Conservation (phyloP, 2,329 filamentous ascomycete genomes). For the Drechslerella coelobrocha region DNA sequence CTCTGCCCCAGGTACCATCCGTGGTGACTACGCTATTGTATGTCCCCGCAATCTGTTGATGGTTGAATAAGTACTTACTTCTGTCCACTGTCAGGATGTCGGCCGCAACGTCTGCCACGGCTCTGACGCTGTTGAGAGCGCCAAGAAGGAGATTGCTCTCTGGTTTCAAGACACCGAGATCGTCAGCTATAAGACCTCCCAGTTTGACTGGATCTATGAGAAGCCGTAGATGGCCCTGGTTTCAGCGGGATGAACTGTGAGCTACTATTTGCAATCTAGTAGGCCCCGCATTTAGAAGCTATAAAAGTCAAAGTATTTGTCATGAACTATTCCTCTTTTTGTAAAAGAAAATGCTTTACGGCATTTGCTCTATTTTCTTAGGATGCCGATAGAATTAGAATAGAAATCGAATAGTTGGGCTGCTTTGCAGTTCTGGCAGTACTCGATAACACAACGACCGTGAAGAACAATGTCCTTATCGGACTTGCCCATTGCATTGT, state of each 20-base stretch:
- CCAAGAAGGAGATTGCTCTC: slow-evolving; percentile 98
- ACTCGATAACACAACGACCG: background rate
- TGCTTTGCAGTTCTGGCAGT: background rate
- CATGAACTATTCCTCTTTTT: background rate
- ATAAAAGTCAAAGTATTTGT: background rate
- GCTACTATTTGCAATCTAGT: slow-evolving; percentile 54
- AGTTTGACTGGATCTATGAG: slow-evolving; percentile 97
- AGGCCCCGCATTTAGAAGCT: background rate
- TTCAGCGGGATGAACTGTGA: slow-evolving; percentile 41
- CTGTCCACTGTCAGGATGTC: slow-evolving; percentile 64
- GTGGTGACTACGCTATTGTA: slow-evolving; percentile 85
- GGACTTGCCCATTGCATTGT: too few species aligned
- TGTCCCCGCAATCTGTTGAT: slow-evolving; percentile 50
- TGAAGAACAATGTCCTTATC: too few species aligned
- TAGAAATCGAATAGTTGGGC: slow-evolving; percentile 4
- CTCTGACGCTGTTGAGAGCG: slow-evolving; percentile 97
- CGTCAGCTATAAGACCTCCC: slow-evolving; percentile 80
- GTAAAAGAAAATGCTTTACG: background rate
- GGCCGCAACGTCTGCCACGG: slow-evolving; percentile 99
- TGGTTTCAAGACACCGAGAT: slow-evolving; percentile 90
- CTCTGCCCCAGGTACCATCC: slow-evolving; percentile 96
- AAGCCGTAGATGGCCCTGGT: slow-evolving; percentile 62
- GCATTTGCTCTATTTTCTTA: background rate
- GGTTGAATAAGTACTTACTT: slow-evolving; percentile 1
- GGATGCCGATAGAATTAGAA: background rate